A percentile compares a stretch with the other conserved stretches of the same genome.
Evolutionary conservation across 495 filamentous ascomycete species (phyloP).

Genomic region (Melanomma pulvis-pyrius): DNA sequence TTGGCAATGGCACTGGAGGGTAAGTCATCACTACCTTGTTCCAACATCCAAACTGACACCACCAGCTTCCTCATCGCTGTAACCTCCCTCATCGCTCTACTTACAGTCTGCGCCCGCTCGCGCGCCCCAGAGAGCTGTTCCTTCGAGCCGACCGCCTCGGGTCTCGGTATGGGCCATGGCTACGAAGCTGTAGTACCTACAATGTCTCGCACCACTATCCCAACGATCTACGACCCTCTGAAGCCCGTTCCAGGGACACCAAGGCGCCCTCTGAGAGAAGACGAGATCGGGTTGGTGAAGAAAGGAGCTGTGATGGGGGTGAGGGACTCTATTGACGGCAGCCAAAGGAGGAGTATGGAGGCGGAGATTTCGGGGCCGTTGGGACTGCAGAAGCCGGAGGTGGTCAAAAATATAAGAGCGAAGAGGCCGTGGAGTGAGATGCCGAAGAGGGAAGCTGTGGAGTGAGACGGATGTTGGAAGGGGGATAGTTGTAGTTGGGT

Average conservation of each 20-base stretch:
- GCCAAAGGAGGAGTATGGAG: not conserved
- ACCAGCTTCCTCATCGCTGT: conserved; percentile 8
- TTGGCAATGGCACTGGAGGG: conserved; percentile 7
- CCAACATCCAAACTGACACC: not conserved
- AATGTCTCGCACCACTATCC: conserved; percentile 6
- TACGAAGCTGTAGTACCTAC: conserved; percentile 17
- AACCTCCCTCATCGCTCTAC: conserved; percentile 4
- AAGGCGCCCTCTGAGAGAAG: conserved; percentile 1
- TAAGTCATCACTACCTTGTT: not conserved
- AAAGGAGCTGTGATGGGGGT: conserved; percentile 11
- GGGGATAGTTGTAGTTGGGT: no score
- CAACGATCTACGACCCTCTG: conserved; percentile 22
- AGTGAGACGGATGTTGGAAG: no score
- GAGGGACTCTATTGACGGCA: not conserved
- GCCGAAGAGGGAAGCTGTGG: conserved; percentile 3
- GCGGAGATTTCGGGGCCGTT: conserved; percentile 23
- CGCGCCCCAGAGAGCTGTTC: conserved; percentile 8
- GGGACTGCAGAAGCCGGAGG: conserved; percentile 24
- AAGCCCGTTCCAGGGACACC: conserved; percentile 11
- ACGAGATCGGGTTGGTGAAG: conserved; percentile 14
- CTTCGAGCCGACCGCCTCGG: conserved; percentile 31
- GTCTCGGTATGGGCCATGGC: conserved; percentile 27
- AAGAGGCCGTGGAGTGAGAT: conserved; percentile 31
- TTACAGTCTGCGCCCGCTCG: conserved; percentile 1
- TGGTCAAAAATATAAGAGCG: conserved; percentile 13